Evolutionary conservation across 306 rosid genomes (phyloP).

Genomic region (Cucurbita ficifolia): DNA sequence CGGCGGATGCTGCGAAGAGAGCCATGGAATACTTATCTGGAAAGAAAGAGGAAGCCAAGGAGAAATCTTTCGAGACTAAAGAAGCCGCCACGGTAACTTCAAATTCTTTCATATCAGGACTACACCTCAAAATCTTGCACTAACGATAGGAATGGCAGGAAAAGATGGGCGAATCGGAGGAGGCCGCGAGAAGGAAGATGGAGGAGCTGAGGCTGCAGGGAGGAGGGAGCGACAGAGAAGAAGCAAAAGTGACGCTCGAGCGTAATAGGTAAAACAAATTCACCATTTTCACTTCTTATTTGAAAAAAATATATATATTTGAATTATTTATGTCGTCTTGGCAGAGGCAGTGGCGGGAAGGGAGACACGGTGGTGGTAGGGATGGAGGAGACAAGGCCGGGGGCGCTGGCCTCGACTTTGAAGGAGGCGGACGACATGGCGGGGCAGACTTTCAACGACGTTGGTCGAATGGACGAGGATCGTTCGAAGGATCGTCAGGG

Average conservation of each 20-base stretch:
- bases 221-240: not conserved
- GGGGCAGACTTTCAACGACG: conserved; percentile 32
- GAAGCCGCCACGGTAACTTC: conserved; percentile 24
- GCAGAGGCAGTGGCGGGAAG: conserved; percentile 16
- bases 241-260: not conserved
- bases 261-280: not conserved
- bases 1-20: conserved; percentile 40
- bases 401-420: conserved; percentile 27
- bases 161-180: conserved; percentile 26
- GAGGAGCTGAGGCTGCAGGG: conserved; percentile 29
- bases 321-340: not conserved
- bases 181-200: conserved; percentile 29
- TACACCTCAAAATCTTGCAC: not conserved
- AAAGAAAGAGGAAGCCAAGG: conserved; percentile 43
- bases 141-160: conserved; percentile 24
- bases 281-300: too few relatives aligned
- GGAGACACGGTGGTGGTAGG: conserved; percentile 12
- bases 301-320: too few relatives aligned
- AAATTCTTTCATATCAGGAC: too few relatives aligned
- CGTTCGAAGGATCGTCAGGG: conserved; percentile 29
- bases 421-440: conserved; percentile 28
- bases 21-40: conserved; percentile 47
- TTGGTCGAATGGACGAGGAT: conserved; percentile 29
- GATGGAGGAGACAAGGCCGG: conserved; percentile 37
- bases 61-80: conserved; percentile 24